A percentile compares a stretch with the other conserved stretches of the same genome.
phyloP scores from a whole-genome alignment of 2,329 filamentous ascomycete genomes.

The Mariannaea sp. region DNA sequence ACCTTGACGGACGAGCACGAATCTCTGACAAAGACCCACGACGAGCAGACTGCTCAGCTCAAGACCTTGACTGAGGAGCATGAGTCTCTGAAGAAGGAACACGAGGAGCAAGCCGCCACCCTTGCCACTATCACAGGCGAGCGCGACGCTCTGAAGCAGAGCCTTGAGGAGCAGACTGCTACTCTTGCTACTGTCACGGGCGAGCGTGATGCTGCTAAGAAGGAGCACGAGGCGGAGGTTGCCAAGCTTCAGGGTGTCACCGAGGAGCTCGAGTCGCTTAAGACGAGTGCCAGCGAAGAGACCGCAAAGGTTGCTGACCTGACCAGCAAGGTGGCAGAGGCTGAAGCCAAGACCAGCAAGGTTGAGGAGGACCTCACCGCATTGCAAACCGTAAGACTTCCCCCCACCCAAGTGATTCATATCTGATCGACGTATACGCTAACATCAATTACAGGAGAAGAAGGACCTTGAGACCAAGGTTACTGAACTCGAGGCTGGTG shows the following conservation, averaged over 20 bases:
- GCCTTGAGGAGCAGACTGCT: conserved; percentile 16
- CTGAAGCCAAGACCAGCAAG: conserved; percentile 45
- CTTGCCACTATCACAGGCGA: conserved; percentile 36
- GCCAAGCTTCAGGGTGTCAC: conserved; percentile 31
- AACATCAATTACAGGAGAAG: conserved; percentile 33
- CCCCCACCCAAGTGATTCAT: neutral
- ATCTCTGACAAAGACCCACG: conserved; percentile 30
- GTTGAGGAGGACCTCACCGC: conserved; percentile 44
- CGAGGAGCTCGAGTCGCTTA: conserved; percentile 38
- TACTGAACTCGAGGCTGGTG: conserved; percentile 17
- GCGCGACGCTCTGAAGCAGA: conserved; percentile 32
- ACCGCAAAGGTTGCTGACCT: conserved; percentile 38
- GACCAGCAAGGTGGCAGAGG: conserved; percentile 41
- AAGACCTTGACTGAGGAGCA: conserved; percentile 24
- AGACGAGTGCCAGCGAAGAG: conserved; percentile 41
- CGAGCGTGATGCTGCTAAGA: conserved; percentile 35
- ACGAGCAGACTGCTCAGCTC: conserved; percentile 30
- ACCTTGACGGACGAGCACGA: conserved; percentile 30
- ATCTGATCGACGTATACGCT: neutral
- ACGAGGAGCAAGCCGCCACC: conserved; percentile 32
- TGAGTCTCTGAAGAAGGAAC: conserved; percentile 27
- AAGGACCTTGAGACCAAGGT: conserved; percentile 22
- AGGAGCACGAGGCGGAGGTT: conserved; percentile 16
- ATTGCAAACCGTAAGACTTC: conserved; percentile 39
- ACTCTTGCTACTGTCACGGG: conserved; percentile 32